Evolutionary conservation across 2,329 filamentous ascomycete species (phyloP), one percentile per base, ranked within the genome.

Genomic region (Colletotrichum echinochloae): DNA sequence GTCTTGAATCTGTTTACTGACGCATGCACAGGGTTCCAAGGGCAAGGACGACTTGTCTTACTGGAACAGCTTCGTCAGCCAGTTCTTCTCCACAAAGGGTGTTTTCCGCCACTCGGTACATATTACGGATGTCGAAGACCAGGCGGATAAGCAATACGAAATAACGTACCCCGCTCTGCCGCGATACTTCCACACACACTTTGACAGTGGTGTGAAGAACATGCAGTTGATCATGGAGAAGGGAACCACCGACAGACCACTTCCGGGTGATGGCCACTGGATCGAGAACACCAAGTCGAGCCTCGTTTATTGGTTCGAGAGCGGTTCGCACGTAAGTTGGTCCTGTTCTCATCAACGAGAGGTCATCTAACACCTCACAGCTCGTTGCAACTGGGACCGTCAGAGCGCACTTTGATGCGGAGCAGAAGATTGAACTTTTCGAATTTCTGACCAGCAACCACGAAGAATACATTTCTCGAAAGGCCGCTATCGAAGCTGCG

Each of bases 161-260:
- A 94, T 98, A 59, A 89, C 91, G 3, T 93, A 89, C 69, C 89
- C 94, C 4, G 93, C 93, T 0, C 85, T 99, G 55, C 90, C 95
- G 41, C 90, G 95, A 76, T 98, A 96, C 80, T 98, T 97, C 79
- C 90, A 92, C 76, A 95, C 94, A 0, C 92, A 97, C 76, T 98
- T 96, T 78, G 91, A 92, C 67, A 95, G 94, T 71, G 95, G 94
- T 8, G 91, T 98, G 65, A 92, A 89, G 75, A 93, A 91, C 65
- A 93, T 98, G 75, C 94, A 97, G 79, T 88, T 98, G 78, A 89
- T 94, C 28, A 87, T 97, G 76, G 94, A 97, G 75, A 91, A 89
- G 76, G 85, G 85, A 2, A 85, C 83, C 1, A 81, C 81, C 0
- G 89, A 91, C 73, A 85, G 84, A 60, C 81, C 85, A 12, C 79